phyloP scores from a whole-genome alignment of 2,329 filamentous ascomycete genomes.

The Blastomyces percursus region DNA sequence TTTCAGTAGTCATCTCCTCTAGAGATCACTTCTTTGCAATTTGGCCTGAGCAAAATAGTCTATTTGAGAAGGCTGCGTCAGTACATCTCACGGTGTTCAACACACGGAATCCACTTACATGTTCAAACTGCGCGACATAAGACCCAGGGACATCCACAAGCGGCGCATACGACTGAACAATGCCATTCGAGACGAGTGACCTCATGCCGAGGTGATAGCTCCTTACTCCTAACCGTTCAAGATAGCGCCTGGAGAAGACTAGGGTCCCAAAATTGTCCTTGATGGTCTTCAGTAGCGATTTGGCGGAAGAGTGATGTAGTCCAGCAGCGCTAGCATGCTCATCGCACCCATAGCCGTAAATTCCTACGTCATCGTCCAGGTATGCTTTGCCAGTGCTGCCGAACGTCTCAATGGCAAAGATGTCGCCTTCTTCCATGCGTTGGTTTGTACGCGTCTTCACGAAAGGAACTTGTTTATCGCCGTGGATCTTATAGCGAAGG shows the following conservation, averaged over 20 bases:
- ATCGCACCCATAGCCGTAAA: conserved; percentile 44
- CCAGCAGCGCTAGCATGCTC: conserved; percentile 30
- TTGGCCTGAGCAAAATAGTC: conserved; percentile 39
- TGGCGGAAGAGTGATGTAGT: conserved; percentile 45
- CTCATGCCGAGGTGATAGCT: conserved; percentile 51
- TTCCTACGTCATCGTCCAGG: conserved; percentile 40
- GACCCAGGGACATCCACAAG: conserved; percentile 49
- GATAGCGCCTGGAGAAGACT: conserved; percentile 51
- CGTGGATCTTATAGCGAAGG: conserved; percentile 44
- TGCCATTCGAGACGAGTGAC: conserved; percentile 45
- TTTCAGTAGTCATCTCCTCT: conserved; percentile 43
- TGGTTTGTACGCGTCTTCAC: conserved; percentile 40
- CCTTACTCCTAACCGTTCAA: conserved; percentile 52
- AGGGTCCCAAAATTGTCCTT: conserved; percentile 52
- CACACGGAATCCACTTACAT: conserved; percentile 26
- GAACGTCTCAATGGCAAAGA: conserved; percentile 51
- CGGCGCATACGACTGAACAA: conserved; percentile 48
- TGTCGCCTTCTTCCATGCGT: conserved; percentile 50
- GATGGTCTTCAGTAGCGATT: conserved; percentile 47
- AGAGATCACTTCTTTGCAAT: conserved; percentile 43
- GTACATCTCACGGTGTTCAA: conserved; percentile 18
- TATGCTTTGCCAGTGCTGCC: conserved; percentile 45
- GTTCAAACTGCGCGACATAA: conserved; percentile 55
- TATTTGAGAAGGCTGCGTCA: conserved; percentile 18
- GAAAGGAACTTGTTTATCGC: conserved; percentile 46